phyloP scores from a whole-genome alignment of 164 flowering plant species.

The Akebia trifoliata region DNA sequence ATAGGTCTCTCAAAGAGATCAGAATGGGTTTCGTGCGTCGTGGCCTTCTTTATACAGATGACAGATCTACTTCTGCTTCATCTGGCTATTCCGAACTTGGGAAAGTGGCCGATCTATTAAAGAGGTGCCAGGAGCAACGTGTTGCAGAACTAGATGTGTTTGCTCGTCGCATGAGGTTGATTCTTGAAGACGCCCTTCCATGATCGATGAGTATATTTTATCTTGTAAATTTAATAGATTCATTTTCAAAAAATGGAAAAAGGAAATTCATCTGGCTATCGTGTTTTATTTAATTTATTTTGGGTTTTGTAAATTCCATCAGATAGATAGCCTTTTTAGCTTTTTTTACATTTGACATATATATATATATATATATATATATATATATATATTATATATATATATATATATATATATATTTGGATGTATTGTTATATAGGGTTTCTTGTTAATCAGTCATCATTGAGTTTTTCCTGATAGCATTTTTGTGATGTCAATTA shows the following conservation, averaged over 20 bases:
- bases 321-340: too few species aligned
- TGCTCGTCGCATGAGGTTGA: constrained; percentile 50
- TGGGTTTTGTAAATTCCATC: too few species aligned
- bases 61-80: neutral
- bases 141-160: constrained; percentile 49
- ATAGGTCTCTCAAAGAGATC: constrained; percentile 19
- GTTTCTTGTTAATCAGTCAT: too few species aligned
- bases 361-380: too few species aligned
- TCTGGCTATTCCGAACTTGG: constrained; percentile 5
- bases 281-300: neutral
- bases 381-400: too few species aligned
- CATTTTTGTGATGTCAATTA: too few species aligned
- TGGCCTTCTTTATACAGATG: constrained; percentile 11
- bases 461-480: too few species aligned
- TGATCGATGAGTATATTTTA: neutral
- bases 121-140: constrained; percentile 44
- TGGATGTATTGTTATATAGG: too few species aligned
- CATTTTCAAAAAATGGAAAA: neutral
- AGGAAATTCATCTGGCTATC: neutral
- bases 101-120: constrained; percentile 20
- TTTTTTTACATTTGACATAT: too few species aligned
- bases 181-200: constrained; percentile 34
- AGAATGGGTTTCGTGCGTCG: constrained; percentile 11
- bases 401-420: too few species aligned
- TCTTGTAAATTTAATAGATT: constrained; percentile 8